Base-by-base conservation (phyloP, 768 basidiomycete genomes). In the Lactifluus rugatus region DNA sequence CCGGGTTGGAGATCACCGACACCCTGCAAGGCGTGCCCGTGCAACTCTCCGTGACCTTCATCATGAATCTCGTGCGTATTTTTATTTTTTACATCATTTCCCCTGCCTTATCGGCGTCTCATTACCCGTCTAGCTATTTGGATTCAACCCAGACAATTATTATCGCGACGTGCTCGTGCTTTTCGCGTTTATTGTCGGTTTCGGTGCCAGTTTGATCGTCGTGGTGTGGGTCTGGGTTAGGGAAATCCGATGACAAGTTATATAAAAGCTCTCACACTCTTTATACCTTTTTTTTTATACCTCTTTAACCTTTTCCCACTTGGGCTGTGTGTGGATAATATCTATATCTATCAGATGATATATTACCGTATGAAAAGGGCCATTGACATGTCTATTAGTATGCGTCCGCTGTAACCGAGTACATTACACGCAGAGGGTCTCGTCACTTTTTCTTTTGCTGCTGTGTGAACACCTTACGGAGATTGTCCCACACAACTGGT, bases 121-220 rank as follows among this genome's bases (percentile, higher is more conserved):
- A 13, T 2, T n/a, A 28, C 6, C 16, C 19, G 25, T 48, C 19
- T 25, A 89, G 81, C 77, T 96, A 21, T 98, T 96, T 67, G 94
- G 93, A 1, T 97, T 97, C 66, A 81, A 82, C 17, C 64, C 75
- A 50, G 80, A 81, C 62, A 85, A 87, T 62, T 97, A 94, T 68
- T 96, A 95, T 68, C 77, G 93, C 52, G 89, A 95, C 66, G 88
- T 96, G 6, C 75, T 96, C 26, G 84, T 95, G 45, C 67, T 91
- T 52, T 92, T 93, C 63, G 93, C 81, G 0, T 96, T 85, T 68
- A 87, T 93, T 55, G 85, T 81, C 1, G 91, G 85, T 2, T 92
- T 92, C 64, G 87, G 79, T 0, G 47, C 85, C 8, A 70, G 80
- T 3, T 81, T 94, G n/a, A 81, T 93, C 57, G 77, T 74, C 13